Base-by-base conservation (phyloP, 1,284 basidiomycete species). In the Amylostereum chailletii region DNA sequence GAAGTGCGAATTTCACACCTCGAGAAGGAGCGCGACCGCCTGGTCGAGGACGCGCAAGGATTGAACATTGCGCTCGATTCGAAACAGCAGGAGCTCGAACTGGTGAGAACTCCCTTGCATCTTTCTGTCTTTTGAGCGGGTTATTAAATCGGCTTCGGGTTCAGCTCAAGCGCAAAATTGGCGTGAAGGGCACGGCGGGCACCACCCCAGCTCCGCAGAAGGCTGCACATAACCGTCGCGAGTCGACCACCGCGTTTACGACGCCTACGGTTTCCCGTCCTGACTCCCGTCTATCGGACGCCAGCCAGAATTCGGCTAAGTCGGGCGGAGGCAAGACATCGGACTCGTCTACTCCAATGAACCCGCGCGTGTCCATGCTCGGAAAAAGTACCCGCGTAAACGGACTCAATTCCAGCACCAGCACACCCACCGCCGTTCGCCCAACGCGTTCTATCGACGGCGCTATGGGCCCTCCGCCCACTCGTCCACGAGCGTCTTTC, bases 71-170 rank as follows among this genome's bases (percentile, higher is more conserved):
- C 90, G 0, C 65, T 94, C 52, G 89, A 92, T 64, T 83, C 89
- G 27, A 94, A 94, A 66, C 91, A 94, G 60, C 89, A 92, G 61
- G 90, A 94, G 62, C 70, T 94, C 29, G 90, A 93, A 61, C 62
- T 91, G 67, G 91, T 94, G 50, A 56, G 85, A 73, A 26, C 4
- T 53, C 48, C 51, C 41, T 41, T 45, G 27, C 40, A 8, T 51
- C 9, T 29, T 40, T 9, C 43, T 58, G 33, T 51, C 36, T 53
- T n/a, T 19, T 40, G n/a, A 9, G 54, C 43, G n/a, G 41, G 46
- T 38, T 53, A 26, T 43, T 39, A 41, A 37, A 45, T 48, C 32
- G 11, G n/a, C 33, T 47, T 34, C 48, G n/a, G 26, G 9, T 31
- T 33, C 38, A 91, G 89, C 70, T 90, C 50, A 92, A 92, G 64